Evolutionary conservation across 1,284 basidiomycete species (phyloP).

Genomic region (Mycena sp.): DNA sequence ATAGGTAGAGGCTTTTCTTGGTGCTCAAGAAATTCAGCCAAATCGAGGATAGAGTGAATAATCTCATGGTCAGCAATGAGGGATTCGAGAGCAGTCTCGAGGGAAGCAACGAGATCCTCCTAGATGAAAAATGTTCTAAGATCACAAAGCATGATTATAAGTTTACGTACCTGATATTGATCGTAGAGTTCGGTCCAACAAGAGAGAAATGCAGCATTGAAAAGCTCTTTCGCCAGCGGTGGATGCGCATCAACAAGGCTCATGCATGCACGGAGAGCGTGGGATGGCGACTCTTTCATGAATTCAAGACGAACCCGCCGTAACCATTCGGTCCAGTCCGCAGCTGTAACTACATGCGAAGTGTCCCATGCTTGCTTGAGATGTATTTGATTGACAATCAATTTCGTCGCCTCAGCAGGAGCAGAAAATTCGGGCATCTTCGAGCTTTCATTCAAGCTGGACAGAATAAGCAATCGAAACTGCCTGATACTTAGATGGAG

Average conservation of each 20-base stretch:
- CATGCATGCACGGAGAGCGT: conserved; percentile 96
- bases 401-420: conserved; percentile 86
- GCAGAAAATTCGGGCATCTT: conserved; percentile 77
- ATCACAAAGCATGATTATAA: neutral
- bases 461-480: conserved; percentile 20
- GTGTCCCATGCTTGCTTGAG: conserved; percentile 98
- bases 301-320: conserved; percentile 94
- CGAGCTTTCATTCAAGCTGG: conserved; percentile 64
- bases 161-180: conserved; percentile 82
- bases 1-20: conserved; percentile 97
- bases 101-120: conserved; percentile 93
- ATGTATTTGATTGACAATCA: conserved; percentile 97
- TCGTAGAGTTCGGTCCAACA: conserved; percentile 98
- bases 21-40: conserved; percentile 99
- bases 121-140: conserved; percentile 44
- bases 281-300: conserved; percentile 98
- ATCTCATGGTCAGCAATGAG: conserved; percentile 88
- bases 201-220: conserved; percentile 98
- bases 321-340: conserved; percentile 98
- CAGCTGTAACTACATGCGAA: conserved; percentile 79
- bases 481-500: conserved; percentile 24
- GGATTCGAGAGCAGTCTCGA: conserved; percentile 90
- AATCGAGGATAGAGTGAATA: conserved; percentile 92
- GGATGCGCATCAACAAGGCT: conserved; percentile 93
- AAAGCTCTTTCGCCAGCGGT: conserved; percentile 93